Base-by-base conservation (phyloP, 805 yeast genomes). In the Schwanniomyces yamadae region DNA sequence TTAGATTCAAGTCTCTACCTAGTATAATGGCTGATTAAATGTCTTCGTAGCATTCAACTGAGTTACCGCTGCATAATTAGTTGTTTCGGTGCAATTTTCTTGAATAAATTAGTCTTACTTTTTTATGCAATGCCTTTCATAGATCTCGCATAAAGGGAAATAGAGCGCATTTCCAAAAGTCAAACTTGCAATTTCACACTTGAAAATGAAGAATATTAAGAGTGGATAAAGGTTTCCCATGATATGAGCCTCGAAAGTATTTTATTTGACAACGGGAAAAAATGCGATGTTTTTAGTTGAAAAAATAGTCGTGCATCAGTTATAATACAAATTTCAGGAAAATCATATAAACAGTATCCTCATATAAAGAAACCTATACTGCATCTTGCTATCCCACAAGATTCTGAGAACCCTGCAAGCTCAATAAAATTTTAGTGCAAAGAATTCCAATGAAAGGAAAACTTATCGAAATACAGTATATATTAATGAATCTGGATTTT, bases 61-160 rank as follows among this genome's bases (percentile, higher is more conserved):
- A 24, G 9, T 16, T 6, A 24, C 27, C 12, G 27, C 16, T 13
- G 27, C 12, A n/a, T 24, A 24, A 6, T 24, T 16, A 24, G 27
- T 24, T 24, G 14, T 16, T 6, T 24, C 27, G 14, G 27, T 24
- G 14, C 27, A 24, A 11, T 24, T 24, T 24, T 24, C 27, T 24
- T 13, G 27, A 16, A 24, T 24, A 24, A 24, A 24, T 24, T 24
- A 16, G 14, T 24, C 27, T 16, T 13, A 24, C 14, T 16, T 24
- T 24, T 24, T 16, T 24, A 24, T 24, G 9, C 27, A 15, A 24
- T 24, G 14, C 12, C 9, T 24, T 13, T 24, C 27, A 24, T 24
- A 24, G 27, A 24, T 24, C 27, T 24, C 15, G 9, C 27, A 16
- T 13, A 24, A 16, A 13, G 27, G 27, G 10, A 24, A 13, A 24